Percentiles rank a stretch among this genome's conserved stretches.
Conservation (phyloP, 208 protist genomes). For the Acanthamoeba sp. region DNA sequence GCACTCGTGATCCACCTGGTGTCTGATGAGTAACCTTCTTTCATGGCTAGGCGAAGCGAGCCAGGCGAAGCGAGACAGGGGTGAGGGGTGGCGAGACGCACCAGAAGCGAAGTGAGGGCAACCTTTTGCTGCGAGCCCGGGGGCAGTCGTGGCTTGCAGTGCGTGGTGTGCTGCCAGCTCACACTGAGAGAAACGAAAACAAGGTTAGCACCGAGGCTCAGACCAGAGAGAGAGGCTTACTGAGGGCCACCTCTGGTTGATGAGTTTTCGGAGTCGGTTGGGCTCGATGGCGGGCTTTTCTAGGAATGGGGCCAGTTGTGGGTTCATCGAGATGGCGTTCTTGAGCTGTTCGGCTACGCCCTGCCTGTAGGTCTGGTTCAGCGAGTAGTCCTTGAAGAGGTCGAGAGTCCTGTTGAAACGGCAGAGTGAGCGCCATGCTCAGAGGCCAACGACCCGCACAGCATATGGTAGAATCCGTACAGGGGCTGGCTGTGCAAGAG, state of each 20-base stretch:
- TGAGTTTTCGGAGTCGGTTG: not conserved
- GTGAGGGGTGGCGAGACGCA: not conserved
- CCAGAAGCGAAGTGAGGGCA: not conserved
- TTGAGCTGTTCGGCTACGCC: not conserved
- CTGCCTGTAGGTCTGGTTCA: not conserved
- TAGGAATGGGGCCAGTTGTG: not conserved
- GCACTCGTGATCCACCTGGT: not conserved
- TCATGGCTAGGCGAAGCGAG: too few species aligned
- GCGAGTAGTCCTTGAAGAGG: not conserved
- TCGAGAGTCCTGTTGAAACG: not conserved
- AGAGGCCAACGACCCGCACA: too few species aligned
- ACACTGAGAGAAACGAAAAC: not conserved
- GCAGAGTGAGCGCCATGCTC: too few species aligned
- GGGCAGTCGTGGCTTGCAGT: not conserved
- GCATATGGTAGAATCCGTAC: too few species aligned
- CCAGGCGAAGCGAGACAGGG: too few species aligned
- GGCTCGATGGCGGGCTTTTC: not conserved
- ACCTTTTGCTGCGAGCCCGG: not conserved
- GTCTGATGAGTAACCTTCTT: not conserved
- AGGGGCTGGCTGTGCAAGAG: not conserved
- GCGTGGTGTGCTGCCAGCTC: constrained; percentile 3
- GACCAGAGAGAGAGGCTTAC: not conserved
- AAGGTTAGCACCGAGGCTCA: not conserved
- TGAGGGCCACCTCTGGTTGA: not conserved
- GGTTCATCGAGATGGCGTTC: not conserved